Evolutionary conservation across 2,329 filamentous ascomycete species (phyloP), one percentile per base, ranked within the genome.

Genomic region (Chrysosporium queenslandicum): DNA sequence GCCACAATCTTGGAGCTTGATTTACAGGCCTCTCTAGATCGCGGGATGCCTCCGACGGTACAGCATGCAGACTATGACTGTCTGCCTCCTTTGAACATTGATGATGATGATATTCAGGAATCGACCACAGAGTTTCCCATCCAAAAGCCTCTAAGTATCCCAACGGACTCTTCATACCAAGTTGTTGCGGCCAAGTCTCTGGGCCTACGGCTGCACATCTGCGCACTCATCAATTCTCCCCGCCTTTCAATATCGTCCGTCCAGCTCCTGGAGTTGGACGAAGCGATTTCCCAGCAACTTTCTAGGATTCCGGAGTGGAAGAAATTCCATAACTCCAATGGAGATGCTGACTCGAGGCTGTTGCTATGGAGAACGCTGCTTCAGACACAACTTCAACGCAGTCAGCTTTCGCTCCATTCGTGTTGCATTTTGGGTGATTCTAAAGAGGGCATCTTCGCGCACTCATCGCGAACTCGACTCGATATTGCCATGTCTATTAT

Each of bases 1-100:
- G 70, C 69, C 1, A 79, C 78, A 1, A 76, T 80, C 8, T 64
- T 77, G 8, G 77, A 81, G 57, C 63, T 81, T 23, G 78, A 81
- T 52, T 61, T 80, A 1, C 77, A 80, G 57, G 70, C 75, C 0
- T 75, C 76, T 0, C 64, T 80, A 12, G 77, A 80, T 55, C 69
- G 71, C 11, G 79, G 79, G 0, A 75, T 81, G 66, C 72, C 75
- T 2, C 73, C 77, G 36, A 67, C 66, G 1, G 52, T 73, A 12
- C 68, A 69, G 40, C 61, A 63, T 11, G 63, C 63, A 0, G 68
- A 73, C 49, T 77, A 75, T 53, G 77, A 81, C 55, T 71, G 70
- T 3, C 65, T 67, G 7, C 63, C 72, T 4, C 76, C 77, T 1
- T 62, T 69, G 20, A 78, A 80, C 54, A 61, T 79, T 16, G 69